These are phyloP conservation scores for Durusdinium trenchii DNA, from an alignment of 73 alveolate species.

Conservation along the genomic window DNA sequence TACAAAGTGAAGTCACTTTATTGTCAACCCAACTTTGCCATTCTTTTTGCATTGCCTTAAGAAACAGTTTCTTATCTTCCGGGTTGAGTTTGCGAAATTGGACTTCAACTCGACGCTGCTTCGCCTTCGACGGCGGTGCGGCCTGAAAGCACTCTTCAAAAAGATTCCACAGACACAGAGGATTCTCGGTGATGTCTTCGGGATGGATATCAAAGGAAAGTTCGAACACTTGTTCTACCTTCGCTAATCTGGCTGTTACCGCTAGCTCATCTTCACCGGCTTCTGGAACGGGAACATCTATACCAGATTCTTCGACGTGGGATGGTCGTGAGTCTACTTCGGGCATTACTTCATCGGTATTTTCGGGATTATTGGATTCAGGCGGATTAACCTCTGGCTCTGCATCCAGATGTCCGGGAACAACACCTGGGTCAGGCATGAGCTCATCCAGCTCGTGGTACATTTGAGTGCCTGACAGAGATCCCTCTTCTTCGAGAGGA, in stretches of 20 bases:
- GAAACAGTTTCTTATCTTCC: background rate
- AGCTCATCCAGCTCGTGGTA: too few relatives aligned
- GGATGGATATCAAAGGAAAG: background rate
- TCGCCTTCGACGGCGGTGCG: background rate
- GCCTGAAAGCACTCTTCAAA: background rate
- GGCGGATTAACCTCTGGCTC: too few relatives aligned
- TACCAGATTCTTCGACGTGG: too few relatives aligned
- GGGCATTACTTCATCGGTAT: too few relatives aligned
- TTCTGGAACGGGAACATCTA: background rate
- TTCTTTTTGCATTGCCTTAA: background rate
- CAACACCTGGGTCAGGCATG: too few relatives aligned
- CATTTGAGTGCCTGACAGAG: too few relatives aligned
- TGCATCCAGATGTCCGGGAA: too few relatives aligned
- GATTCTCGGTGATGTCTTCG: background rate
- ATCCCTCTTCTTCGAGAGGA: too few relatives aligned
- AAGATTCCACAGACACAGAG: background rate
- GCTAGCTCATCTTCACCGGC: background rate
- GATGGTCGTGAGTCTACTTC: too few relatives aligned
- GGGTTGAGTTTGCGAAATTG: background rate
- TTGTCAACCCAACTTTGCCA: constrained; percentile 41
- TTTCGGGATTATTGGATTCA: too few relatives aligned
- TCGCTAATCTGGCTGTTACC: background rate
- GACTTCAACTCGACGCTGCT: background rate
- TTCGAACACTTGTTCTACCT: background rate
- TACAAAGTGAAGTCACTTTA: background rate